phyloP scores from a whole-genome alignment of 108 stramenopile genomes.

The Bacterosira constricta region DNA sequence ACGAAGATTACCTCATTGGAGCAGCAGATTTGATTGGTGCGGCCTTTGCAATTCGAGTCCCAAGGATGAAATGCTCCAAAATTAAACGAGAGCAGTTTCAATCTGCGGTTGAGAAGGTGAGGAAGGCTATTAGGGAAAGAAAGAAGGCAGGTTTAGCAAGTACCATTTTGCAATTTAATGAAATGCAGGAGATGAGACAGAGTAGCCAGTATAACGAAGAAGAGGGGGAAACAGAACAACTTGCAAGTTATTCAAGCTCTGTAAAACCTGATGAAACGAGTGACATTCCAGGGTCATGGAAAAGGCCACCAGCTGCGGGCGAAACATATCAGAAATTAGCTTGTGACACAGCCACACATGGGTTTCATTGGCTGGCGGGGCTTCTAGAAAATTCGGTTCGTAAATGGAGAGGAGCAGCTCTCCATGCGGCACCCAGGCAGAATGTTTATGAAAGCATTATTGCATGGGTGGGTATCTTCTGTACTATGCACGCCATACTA shows the following conservation, averaged over 20 bases:
- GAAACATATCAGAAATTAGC: neutral
- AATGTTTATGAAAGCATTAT: neutral
- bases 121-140: neutral
- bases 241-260: too few relatives aligned
- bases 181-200: neutral
- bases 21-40: conserved; percentile 41
- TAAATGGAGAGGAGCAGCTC: conserved; percentile 21
- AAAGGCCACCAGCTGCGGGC: too few relatives aligned
- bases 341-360: neutral
- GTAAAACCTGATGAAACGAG: too few relatives aligned
- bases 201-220: too few relatives aligned
- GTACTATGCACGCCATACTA: conserved; percentile 19
- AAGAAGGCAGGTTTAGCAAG: neutral
- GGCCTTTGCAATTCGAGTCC: conserved; percentile 12
- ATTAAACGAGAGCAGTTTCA: conserved; percentile 7
- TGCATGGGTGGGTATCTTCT: conserved; percentile 10
- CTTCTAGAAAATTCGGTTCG: conserved; percentile 6
- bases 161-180: neutral
- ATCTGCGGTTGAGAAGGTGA: conserved; percentile 18
- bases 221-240: too few relatives aligned
- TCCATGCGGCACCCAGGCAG: conserved; percentile 27
- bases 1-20: conserved; percentile 26
- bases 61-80: conserved; percentile 11
- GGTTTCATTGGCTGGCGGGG: neutral
- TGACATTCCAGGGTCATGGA: neutral